These are phyloP conservation scores for Micractinium conductrix DNA, from an alignment of 139 green algal genomes.

Conservation along the genomic window DNA sequence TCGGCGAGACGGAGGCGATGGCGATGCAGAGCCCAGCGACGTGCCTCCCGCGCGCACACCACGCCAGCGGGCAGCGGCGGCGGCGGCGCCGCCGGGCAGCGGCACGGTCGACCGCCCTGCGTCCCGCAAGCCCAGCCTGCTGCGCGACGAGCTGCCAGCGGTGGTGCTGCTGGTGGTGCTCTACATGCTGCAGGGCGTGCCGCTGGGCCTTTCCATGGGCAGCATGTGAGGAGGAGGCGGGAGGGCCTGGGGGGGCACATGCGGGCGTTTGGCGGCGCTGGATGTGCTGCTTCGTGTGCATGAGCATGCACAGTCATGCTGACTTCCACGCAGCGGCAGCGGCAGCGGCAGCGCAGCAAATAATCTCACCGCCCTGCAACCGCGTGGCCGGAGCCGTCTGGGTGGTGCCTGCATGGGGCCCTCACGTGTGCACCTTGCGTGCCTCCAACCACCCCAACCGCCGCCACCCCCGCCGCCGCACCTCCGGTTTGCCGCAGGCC, in stretches of 20 bases:
- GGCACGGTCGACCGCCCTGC: no score
- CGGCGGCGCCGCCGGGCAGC: not conserved
- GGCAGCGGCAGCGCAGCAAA: no score
- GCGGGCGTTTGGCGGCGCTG: no score
- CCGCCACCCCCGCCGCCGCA: not conserved
- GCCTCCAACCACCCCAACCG: not conserved
- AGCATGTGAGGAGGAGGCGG: conserved; percentile 88
- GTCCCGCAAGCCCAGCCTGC: not conserved
- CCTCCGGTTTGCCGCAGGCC: conserved; percentile 62
- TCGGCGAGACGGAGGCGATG: not conserved
- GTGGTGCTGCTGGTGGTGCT: conserved; percentile 85
- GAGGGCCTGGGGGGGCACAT: no score
- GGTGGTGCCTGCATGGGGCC: no score
- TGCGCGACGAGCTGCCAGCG: conserved; percentile 10
- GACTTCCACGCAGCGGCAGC: not conserved
- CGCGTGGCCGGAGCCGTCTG: no score
- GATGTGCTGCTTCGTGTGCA: no score
- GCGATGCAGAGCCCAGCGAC: not conserved
- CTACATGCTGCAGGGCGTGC: conserved; percentile 91
- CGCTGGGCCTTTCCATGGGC: conserved; percentile 86
- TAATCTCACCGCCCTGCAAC: no score
- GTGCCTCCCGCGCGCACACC: no score
- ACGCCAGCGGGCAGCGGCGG: not conserved
- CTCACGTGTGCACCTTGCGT: no score
- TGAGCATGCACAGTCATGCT: not conserved